Base-by-base conservation (phyloP, 176 grass and related monocot genomes). In the Ananas comosus region DNA sequence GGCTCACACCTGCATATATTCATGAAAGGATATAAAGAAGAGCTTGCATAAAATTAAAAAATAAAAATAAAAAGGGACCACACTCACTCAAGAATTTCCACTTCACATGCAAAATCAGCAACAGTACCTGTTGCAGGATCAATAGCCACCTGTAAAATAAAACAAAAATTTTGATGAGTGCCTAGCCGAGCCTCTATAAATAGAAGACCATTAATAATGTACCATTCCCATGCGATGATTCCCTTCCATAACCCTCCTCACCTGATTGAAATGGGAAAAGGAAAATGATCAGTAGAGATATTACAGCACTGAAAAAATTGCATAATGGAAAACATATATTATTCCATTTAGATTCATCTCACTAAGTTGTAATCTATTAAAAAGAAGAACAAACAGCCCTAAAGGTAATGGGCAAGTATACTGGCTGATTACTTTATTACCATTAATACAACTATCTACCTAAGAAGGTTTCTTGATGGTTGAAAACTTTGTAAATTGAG, bases 181-280 rank as follows among this genome's bases (percentile, higher is more conserved):
- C n/a, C 13, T 49, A 3, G 65, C 7, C 12, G 13, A 3, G 65
- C 13, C 12, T 9, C 65, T 48, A 48, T 18, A 67, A 49, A n/a
- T 67, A 67, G 65, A 67, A 9, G 48, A 16, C 4, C 14, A 67
- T 42, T 67, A 33, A 28, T 47, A 47, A 10, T 17, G 48, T 18
- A 76, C 94, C 94, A 99, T 99, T 90, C 94, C 89, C 94, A 93
- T 99, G 53, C 86, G 83, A 83, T 78, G 94, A 81, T 93, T 93
- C 76, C 94, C 94, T 88, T 99, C 94, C 94, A 99, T 99, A 76
- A 93, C 77, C 66, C 94, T 99, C 82, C 94, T 81, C 74, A 99
- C 84, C 89, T 99, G 64, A 71, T 71, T 49, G 21, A 75, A 85
- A 70, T 42, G 12, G 13, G 24, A 50, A 71, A 76, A 72, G 51